Base-by-base conservation (phyloP, 805 yeast genomes). In the Pichia rugopelliculosa region DNA sequence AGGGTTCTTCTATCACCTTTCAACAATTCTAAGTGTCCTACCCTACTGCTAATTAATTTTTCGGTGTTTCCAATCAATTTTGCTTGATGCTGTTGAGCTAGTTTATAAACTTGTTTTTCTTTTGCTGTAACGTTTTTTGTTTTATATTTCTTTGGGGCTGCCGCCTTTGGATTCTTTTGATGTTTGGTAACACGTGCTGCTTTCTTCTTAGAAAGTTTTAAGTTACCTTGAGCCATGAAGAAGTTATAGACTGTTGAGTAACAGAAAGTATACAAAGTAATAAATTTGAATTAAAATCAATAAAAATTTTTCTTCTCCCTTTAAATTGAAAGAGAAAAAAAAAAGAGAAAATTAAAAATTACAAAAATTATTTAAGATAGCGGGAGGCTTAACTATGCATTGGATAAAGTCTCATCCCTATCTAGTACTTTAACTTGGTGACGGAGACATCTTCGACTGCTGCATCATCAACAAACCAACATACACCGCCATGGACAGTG, bases 1-100 rank as follows among this genome's bases (percentile, higher is more conserved):
- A 87, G 50, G 57, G 85, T 79, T 68, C 95, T 79, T 71, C 97
- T 80, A 8, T 93, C 82, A 15, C 99, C 99, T 65, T 87, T 89
- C 54, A 91, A 70, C 36, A 91, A 64, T 68, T 91, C 99, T 58
- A 91, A 74, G 65, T 91, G 98, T 23, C 99, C 99, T 8, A 91
- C 97, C 63, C 91, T 77, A 48, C 95, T 75, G 2, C 97, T 82
- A 56, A 91, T 79, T 48, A 88, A 73, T 68, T 80, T 88, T 67
- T 91, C 99, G 3, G 98, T 91, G 10, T 46, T 49, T 9, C 45
- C 46, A 11, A 44, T 37, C 22, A 57, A 46, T 33, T 53, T 54
- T 2, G 58, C 55, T 27, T 48, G 53, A 45, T 79, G 85, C 37
- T 74, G 71, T 62, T 81, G 83, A 44, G 74, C 70, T 49, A 84